A percentile compares a stretch with the other conserved stretches of the same genome.
Evolutionary conservation across 768 basidiomycete genomes (phyloP).

Genomic region (Hemileccinum rubropunctum): DNA sequence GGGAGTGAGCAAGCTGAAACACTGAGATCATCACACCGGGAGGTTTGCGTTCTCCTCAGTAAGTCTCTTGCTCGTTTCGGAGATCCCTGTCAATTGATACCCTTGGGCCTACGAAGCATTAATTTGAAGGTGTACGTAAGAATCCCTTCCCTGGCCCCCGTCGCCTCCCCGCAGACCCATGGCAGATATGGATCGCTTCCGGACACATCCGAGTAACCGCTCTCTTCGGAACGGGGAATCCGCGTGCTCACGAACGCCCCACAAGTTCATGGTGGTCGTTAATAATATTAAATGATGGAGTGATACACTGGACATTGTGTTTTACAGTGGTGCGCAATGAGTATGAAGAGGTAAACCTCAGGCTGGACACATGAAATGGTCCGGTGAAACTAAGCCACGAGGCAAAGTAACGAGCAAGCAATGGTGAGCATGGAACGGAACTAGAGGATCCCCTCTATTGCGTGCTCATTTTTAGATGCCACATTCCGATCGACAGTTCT

Average conservation of each 20-base stretch:
- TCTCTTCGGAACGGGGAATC: background rate
- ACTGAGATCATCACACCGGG: too few relatives aligned
- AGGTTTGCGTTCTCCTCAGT: too few relatives aligned
- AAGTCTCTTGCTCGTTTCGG: too few relatives aligned
- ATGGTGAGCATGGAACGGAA: slow-evolving; percentile 1
- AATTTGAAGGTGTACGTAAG: too few relatives aligned
- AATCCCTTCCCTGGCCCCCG: background rate
- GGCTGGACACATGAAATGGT: slow-evolving; percentile 12
- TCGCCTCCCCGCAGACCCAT: slow-evolving; percentile 8
- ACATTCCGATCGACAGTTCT: slow-evolving; percentile 63
- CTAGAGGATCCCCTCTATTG: slow-evolving; percentile 15
- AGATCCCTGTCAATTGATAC: too few relatives aligned
- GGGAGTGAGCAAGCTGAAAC: too few relatives aligned
- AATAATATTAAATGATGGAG: slow-evolving; percentile 21
- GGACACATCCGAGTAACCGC: background rate
- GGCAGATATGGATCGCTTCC: slow-evolving; percentile 8
- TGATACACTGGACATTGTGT: slow-evolving; percentile 20
- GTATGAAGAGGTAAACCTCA: slow-evolving; percentile 1
- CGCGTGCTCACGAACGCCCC: background rate
- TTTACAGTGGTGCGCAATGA: slow-evolving; percentile 23
- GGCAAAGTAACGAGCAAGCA: slow-evolving; percentile 10
- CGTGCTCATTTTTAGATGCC: slow-evolving; percentile 61
- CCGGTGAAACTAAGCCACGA: slow-evolving; percentile 7
- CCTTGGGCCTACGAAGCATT: too few relatives aligned
- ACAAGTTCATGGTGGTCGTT: slow-evolving; percentile 8